phyloP scores from a whole-genome alignment of 2,329 filamentous ascomycete genomes.

The Penicillium sp. region DNA sequence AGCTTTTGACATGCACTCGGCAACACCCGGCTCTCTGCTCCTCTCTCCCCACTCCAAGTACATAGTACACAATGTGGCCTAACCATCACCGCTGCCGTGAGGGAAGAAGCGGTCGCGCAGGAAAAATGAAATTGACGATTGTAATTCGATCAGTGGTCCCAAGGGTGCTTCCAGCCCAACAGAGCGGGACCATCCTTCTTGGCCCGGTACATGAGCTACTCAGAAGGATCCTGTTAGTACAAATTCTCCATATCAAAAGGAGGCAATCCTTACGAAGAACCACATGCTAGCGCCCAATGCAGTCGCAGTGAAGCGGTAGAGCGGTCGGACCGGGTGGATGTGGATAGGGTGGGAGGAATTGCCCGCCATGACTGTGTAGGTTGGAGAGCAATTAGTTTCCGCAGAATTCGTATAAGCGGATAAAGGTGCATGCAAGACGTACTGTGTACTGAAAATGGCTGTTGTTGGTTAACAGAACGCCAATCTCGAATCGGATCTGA shows the following conservation, averaged over 20 bases:
- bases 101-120: neutral
- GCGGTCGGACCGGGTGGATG: conserved; percentile 52
- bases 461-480: conserved; percentile 9
- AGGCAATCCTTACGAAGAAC: conserved; percentile 67
- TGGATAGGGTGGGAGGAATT: conserved; percentile 36
- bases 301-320: conserved; percentile 81
- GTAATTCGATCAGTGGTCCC: conserved; percentile 64
- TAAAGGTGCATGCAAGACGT: neutral
- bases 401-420: neutral
- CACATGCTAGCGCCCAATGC: conserved; percentile 93
- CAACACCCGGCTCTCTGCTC: neutral
- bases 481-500: conserved; percentile 4
- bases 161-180: conserved; percentile 89
- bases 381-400: neutral
- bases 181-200: conserved; percentile 91
- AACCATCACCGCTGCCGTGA: neutral
- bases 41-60: neutral
- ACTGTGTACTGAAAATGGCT: conserved; percentile 10
- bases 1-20: conserved; percentile 1
- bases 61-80: neutral
- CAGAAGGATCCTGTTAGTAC: conserved; percentile 14
- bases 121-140: conserved; percentile 6
- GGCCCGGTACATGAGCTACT: conserved; percentile 84
- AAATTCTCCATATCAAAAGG: neutral
- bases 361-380: conserved; percentile 30